A percentile compares a stretch with the other conserved stretches of the same genome.
Evolutionary conservation across 371 early-diverging fungal genomes (phyloP).

Genomic region (Mortierella sp.): DNA sequence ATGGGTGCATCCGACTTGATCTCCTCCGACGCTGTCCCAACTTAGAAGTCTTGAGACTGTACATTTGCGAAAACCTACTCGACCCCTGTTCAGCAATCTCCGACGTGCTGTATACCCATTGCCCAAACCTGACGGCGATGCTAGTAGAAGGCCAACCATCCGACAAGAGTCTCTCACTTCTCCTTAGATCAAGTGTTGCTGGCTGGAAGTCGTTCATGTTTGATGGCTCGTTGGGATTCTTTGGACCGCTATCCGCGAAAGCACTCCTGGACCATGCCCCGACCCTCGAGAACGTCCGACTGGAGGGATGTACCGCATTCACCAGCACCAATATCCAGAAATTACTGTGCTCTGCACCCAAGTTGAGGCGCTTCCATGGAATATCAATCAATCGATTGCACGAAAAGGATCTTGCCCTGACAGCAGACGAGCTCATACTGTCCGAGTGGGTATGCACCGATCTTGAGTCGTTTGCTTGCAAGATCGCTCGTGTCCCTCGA

Average conservation of each 20-base stretch:
- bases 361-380: neutral
- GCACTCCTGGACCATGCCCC: neutral
- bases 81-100: neutral
- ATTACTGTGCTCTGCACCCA: neutral
- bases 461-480: neutral
- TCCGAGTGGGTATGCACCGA: neutral
- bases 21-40: neutral
- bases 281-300: neutral
- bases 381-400: neutral
- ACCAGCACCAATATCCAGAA: neutral
- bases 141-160: neutral
- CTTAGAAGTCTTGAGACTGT: neutral
- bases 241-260: neutral
- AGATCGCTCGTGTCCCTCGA: neutral
- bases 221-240: neutral
- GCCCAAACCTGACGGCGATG: neutral
- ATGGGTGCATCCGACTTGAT: neutral
- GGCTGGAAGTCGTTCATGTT: neutral
- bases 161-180: neutral
- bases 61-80: neutral
- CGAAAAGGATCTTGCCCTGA: neutral
- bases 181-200: neutral
- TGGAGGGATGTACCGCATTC: neutral
- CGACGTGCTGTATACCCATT: neutral
- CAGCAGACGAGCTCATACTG: neutral